phyloP scores from a whole-genome alignment of 2,329 filamentous ascomycete species.

The Neoascochyta sp. region DNA sequence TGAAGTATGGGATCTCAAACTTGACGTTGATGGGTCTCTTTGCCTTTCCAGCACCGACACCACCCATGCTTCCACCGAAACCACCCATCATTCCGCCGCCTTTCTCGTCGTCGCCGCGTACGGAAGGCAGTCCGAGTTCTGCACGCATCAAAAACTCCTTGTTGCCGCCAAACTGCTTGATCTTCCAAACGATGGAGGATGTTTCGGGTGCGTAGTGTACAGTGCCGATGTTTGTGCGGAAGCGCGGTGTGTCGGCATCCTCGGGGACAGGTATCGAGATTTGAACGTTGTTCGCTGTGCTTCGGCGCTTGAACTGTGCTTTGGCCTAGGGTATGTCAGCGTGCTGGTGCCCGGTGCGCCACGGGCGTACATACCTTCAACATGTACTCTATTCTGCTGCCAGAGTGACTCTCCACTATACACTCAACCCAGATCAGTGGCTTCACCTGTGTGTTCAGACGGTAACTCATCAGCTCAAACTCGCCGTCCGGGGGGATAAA shows the following conservation, averaged over 20 bases:
- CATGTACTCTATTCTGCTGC: conserved; percentile 97
- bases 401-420: conserved; percentile 91
- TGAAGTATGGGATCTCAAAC: conserved; percentile 99
- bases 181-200: conserved; percentile 98
- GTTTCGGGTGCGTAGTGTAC: conserved; percentile 98
- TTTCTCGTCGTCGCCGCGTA: conserved; percentile 91
- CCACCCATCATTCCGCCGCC: conserved; percentile 97
- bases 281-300: conserved; percentile 97
- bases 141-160: conserved; percentile 99
- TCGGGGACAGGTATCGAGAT: conserved; percentile 96
- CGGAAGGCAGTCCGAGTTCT: conserved; percentile 88
- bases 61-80: conserved; percentile 95
- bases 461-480: conserved; percentile 99
- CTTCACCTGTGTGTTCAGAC: conserved; percentile 97
- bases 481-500: conserved; percentile 98
- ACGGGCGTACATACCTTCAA: conserved; percentile 64
- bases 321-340: conserved; percentile 56
- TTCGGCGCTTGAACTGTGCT: conserved; percentile 96
- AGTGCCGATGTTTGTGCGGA: conserved; percentile 94
- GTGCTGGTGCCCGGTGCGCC: no score
- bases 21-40: conserved; percentile 98
- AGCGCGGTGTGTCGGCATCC: conserved; percentile 91
- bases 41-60: conserved; percentile 73
- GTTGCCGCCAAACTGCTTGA: conserved; percentile 97
- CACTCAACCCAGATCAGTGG: conserved; percentile 99